These are phyloP conservation scores for Rhizopus stolonifer DNA, from an alignment of 371 early-diverging fungal species.

Conservation along the genomic window DNA sequence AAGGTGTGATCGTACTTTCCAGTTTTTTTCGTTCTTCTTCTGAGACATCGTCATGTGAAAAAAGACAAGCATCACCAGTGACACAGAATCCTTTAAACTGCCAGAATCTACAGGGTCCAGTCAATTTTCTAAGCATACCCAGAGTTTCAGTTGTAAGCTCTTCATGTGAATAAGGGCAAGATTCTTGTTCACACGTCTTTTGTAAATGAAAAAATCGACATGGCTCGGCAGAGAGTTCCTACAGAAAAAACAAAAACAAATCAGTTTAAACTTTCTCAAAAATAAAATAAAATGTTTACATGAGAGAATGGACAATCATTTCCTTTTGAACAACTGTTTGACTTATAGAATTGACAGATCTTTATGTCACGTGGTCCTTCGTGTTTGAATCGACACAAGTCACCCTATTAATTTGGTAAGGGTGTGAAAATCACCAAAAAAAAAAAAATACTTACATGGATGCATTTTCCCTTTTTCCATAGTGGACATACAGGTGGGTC, in stretches of 20 bases:
- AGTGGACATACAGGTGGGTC: neutral
- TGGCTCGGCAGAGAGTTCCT: slow-evolving; percentile 37
- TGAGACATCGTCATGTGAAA: slow-evolving; percentile 20
- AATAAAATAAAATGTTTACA: slow-evolving; percentile 16
- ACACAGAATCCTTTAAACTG: slow-evolving; percentile 42
- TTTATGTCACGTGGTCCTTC: slow-evolving; percentile 7
- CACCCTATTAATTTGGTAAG: slow-evolving; percentile 11
- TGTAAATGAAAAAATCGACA: slow-evolving; percentile 39
- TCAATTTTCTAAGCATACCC: slow-evolving; percentile 17
- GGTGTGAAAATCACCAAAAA: neutral
- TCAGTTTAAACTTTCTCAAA: neutral
- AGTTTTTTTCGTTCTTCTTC: slow-evolving; percentile 9
- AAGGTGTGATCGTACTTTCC: slow-evolving; percentile 15
- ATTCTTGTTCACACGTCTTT: slow-evolving; percentile 20
- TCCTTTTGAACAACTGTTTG: slow-evolving; percentile 25
- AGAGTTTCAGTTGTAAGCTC: slow-evolving; percentile 13
- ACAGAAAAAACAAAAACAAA: neutral
- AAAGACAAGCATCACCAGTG: slow-evolving; percentile 29
- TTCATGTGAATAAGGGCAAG: slow-evolving; percentile 37
- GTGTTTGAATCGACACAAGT: slow-evolving; percentile 24
- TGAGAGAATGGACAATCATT: slow-evolving; percentile 31
- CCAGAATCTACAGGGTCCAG: slow-evolving; percentile 37
- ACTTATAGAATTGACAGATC: slow-evolving; percentile 33
- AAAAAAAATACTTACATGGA: neutral
- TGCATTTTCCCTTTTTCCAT: neutral